Conservation (phyloP, 1,284 basidiomycete genomes). For the Rhodotorula sp. region DNA sequence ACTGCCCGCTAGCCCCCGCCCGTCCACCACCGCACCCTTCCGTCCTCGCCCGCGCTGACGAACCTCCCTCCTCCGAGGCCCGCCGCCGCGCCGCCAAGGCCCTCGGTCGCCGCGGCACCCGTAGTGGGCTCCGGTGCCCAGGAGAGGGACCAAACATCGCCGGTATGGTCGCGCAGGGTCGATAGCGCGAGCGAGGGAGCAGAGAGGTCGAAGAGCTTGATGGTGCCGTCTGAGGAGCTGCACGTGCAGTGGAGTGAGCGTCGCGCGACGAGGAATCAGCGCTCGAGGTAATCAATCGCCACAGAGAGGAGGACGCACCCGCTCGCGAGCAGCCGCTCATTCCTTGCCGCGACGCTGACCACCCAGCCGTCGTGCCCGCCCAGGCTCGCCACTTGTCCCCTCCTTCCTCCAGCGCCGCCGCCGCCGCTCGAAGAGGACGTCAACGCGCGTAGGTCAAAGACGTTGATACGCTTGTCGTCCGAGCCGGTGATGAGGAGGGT, state of each 20-base stretch:
- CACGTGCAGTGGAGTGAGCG: background rate
- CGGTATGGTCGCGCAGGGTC: slow-evolving; percentile 43
- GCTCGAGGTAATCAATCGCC: too few species aligned
- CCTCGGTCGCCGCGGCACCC: slow-evolving; percentile 26
- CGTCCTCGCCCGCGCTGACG: slow-evolving; percentile 44
- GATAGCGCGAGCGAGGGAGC: slow-evolving; percentile 39
- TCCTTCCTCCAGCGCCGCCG: slow-evolving; percentile 23
- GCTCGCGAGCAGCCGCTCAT: slow-evolving; percentile 41
- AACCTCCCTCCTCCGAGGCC: slow-evolving; percentile 41
- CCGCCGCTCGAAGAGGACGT: slow-evolving; percentile 9
- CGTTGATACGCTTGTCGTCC: slow-evolving; percentile 46
- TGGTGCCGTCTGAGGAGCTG: slow-evolving; percentile 42
- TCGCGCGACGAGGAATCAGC: background rate
- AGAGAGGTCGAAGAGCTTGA: slow-evolving; percentile 45
- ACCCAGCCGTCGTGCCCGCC: slow-evolving; percentile 46
- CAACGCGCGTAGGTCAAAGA: slow-evolving; percentile 44
- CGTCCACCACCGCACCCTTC: slow-evolving; percentile 43
- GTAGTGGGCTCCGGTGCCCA: slow-evolving; percentile 39
- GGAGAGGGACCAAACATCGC: slow-evolving; percentile 44
- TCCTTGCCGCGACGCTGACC: slow-evolving; percentile 33
- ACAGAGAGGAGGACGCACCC: slow-evolving; percentile 27
- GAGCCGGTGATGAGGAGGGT: slow-evolving; percentile 44
- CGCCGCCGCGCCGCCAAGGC: slow-evolving; percentile 38
- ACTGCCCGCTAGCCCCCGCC: slow-evolving; percentile 31
- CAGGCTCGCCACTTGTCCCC: slow-evolving; percentile 44